phyloP scores from a whole-genome alignment of 192 early-diverging fungal genomes.

The Coemansia sp. region DNA sequence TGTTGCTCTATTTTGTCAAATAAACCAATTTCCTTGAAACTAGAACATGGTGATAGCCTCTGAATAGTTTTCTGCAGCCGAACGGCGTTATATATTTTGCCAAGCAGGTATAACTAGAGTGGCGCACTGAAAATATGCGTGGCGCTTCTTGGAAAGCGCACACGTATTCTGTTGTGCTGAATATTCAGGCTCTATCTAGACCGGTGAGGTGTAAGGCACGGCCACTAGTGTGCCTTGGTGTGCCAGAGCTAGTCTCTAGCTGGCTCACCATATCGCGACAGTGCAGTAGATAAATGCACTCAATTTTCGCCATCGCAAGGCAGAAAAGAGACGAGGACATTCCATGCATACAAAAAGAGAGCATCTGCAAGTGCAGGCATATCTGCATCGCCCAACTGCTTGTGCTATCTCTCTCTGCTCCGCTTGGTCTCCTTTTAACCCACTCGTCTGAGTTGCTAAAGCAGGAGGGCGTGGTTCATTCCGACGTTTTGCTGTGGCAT shows the following conservation, averaged over 20 bases:
- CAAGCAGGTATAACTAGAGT: neutral
- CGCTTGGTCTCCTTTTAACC: no score
- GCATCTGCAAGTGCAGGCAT: neutral
- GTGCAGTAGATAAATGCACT: neutral
- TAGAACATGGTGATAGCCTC: neutral
- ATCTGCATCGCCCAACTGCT: neutral
- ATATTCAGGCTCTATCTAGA: neutral
- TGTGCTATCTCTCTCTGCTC: neutral
- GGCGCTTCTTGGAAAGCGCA: neutral
- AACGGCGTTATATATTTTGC: neutral
- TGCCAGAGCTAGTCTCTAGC: neutral
- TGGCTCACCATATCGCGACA: no score
- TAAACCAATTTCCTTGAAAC: neutral
- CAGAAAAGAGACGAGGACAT: no score
- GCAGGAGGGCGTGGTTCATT: neutral
- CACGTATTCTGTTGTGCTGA: neutral
- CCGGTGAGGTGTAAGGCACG: neutral
- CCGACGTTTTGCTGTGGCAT: no score
- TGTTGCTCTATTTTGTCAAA: neutral
- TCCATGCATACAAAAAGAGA: neutral
- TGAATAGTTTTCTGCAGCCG: neutral
- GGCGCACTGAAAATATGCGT: slow-evolving; percentile 16
- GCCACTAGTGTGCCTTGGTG: neutral
- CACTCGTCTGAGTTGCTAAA: neutral
- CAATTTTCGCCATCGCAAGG: neutral